Evolutionary conservation across 805 yeast genomes (phyloP).

Genomic region (Yamadazyma kitorensis): DNA sequence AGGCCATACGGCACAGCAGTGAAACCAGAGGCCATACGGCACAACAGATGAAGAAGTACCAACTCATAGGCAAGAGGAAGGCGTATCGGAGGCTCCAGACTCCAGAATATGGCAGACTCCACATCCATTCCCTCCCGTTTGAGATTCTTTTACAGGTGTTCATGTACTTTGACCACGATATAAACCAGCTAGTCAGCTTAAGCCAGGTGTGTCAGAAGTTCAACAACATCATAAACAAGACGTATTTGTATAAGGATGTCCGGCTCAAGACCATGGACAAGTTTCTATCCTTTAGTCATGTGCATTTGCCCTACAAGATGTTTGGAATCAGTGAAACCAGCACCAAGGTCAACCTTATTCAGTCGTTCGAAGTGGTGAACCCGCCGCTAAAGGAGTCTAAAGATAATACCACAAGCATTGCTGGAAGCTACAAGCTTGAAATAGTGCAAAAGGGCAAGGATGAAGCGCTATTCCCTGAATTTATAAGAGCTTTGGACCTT

Average conservation of each 20-base stretch:
- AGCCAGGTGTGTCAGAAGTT: slow-evolving; percentile 37
- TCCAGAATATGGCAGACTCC: slow-evolving; percentile 25
- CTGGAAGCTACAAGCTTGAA: slow-evolving; percentile 36
- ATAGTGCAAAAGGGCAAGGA: slow-evolving; percentile 13
- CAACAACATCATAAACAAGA: slow-evolving; percentile 31
- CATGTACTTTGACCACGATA: slow-evolving; percentile 18
- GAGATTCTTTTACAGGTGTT: slow-evolving; percentile 41
- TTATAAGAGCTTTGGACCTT: slow-evolving; percentile 19
- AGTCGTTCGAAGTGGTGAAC: slow-evolving; percentile 25
- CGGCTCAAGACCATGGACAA: slow-evolving; percentile 20
- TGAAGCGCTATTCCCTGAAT: slow-evolving; percentile 21
- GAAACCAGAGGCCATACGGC: too few relatives aligned
- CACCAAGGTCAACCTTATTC: slow-evolving; percentile 29
- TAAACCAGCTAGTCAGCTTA: slow-evolving; percentile 20
- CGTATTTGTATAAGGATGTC: slow-evolving; percentile 35
- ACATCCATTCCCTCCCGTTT: slow-evolving; percentile 41
- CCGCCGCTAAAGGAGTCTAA: slow-evolving; percentile 29
- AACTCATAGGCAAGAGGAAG: slow-evolving; percentile 39
- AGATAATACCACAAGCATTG: slow-evolving; percentile 26
- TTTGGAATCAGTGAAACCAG: slow-evolving; percentile 25
- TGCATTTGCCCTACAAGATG: slow-evolving; percentile 27
- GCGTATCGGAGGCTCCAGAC: slow-evolving; percentile 13
- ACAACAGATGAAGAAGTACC: slow-evolving; percentile 38
- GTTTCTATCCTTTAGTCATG: slow-evolving; percentile 35
- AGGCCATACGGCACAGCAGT: too few relatives aligned